Percentiles rank a stretch among this genome's conserved stretches.
phyloP scores from a whole-genome alignment of 2,329 filamentous ascomycete genomes.

The Helicocarpus griseus region DNA sequence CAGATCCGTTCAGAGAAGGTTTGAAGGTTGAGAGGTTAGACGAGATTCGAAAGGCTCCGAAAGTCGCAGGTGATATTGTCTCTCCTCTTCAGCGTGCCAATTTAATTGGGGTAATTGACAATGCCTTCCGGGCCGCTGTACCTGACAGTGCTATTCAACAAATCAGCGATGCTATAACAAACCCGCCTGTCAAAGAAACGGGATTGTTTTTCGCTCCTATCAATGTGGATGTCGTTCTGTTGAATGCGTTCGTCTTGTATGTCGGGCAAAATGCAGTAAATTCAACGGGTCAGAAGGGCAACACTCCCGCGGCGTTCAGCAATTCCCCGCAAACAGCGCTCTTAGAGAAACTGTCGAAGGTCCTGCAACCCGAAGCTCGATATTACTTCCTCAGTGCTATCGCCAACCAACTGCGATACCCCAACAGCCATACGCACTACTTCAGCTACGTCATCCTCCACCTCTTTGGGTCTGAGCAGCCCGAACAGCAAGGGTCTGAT shows the following conservation, averaged over 20 bases:
- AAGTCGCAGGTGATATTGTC: slow-evolving; percentile 54
- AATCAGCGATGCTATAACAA: slow-evolving; percentile 63
- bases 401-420: slow-evolving; percentile 83
- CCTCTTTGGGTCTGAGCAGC: slow-evolving; percentile 64
- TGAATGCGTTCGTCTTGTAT: slow-evolving; percentile 77
- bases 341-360: slow-evolving; percentile 66
- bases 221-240: slow-evolving; percentile 57
- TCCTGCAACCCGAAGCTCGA: slow-evolving; percentile 64
- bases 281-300: slow-evolving; percentile 48
- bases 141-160: slow-evolving; percentile 62
- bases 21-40: slow-evolving; percentile 69
- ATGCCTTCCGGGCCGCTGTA: slow-evolving; percentile 48
- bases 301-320: slow-evolving; percentile 50
- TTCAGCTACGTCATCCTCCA: slow-evolving; percentile 80
- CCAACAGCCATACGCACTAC: slow-evolving; percentile 83
- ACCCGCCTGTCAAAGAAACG: slow-evolving; percentile 47
- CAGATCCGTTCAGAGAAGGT: slow-evolving; percentile 62
- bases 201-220: slow-evolving; percentile 59
- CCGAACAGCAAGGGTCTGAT: slow-evolving; percentile 62
- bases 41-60: slow-evolving; percentile 59
- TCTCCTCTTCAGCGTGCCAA: slow-evolving; percentile 38
- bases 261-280: slow-evolving; percentile 64
- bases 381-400: slow-evolving; percentile 80
- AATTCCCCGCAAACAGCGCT: slow-evolving; percentile 60
- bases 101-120: slow-evolving; percentile 46